Evolutionary conservation across 1,284 basidiomycete species (phyloP), one percentile per base, ranked within the genome.

Genomic region (Malassezia japonica): DNA sequence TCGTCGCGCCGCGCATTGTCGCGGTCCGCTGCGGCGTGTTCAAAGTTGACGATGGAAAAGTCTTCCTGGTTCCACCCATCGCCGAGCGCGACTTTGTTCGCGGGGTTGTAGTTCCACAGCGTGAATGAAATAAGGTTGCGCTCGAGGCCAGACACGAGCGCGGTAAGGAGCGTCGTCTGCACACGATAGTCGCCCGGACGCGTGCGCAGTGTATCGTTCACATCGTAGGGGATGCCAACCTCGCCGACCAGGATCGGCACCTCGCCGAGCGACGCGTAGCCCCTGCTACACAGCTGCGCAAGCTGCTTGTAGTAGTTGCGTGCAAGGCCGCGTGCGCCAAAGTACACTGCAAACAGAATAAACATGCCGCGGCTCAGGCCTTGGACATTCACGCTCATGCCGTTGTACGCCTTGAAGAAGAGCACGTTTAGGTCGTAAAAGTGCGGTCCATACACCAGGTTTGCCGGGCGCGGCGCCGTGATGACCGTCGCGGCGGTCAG

Each of bases 81-180:
- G 12, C 92, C 94, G 20, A 76, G 69, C 18, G 75, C 69, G 62
- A 92, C 87, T 33, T 80, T 79, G 74, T 95, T 95, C 46, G 79
- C 77, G 0, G 90, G 86, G 67, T 95, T 95, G 74, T 95, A 96
- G 59, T 87, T 89, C 92, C 91, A 95, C 20, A 95, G 75, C 3
- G 73, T 74, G 55, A 67, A 75, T 1, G 64, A 62, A 13, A 70
- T 50, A 13, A 62, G 39, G n/a, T 64, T 56, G 6, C 54, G 49
- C 42, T 75, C 73, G 56, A 75, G 63, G 1, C 60, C 73, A 6
- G 42, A 47, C 21, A 74, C 60, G 9, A 75, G 52, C 2, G 72
- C 71, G 46, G 74, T 67, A 16, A 76, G 44, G 46, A 75, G 60
- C n/a, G 67, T 53, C 27, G 62, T 59, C 47, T 76, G 76, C 59